Evolutionary conservation across 163 green algal genomes (phyloP).

Genomic region (Prototheca wickerhamii): DNA sequence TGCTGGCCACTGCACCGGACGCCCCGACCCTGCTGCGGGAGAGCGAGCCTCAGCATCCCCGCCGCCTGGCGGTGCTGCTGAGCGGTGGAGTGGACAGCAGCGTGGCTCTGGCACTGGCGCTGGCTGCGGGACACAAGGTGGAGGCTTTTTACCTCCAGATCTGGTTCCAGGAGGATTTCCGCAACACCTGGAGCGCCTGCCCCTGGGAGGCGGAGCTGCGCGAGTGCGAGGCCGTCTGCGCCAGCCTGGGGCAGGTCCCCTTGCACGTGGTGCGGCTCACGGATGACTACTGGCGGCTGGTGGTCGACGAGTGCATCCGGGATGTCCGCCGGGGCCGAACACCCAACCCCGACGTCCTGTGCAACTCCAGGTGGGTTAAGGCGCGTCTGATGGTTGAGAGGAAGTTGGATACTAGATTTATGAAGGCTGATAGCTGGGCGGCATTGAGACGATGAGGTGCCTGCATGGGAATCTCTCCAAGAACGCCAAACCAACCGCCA

Average conservation of each 20-base stretch:
- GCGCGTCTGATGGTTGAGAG: too few relatives aligned
- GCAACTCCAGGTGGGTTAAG: constrained; percentile 67
- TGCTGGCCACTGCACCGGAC: neutral
- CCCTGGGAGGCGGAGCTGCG: constrained; percentile 95
- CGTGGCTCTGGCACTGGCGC: constrained; percentile 73
- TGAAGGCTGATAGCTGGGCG: neutral
- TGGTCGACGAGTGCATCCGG: constrained; percentile 73
- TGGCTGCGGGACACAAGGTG: constrained; percentile 75
- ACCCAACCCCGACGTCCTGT: constrained; percentile 97
- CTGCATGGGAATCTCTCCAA: too few relatives aligned
- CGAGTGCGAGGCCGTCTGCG: constrained; percentile 63
- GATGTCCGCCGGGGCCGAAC: constrained; percentile 81
- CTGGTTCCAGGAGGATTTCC: constrained; percentile 91
- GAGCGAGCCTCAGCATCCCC: constrained; percentile 7
- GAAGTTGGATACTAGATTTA: too few relatives aligned
- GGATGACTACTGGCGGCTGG: constrained; percentile 80
- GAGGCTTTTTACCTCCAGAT: constrained; percentile 96
- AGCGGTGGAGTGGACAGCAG: constrained; percentile 95
- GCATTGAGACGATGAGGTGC: neutral
- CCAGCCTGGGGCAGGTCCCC: constrained; percentile 48
- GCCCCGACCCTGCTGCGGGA: neutral
- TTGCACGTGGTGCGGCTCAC: constrained; percentile 76
- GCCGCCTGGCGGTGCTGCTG: constrained; percentile 78
- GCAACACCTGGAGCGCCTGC: constrained; percentile 90
- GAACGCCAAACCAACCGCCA: too few relatives aligned